Evolutionary conservation across 768 basidiomycete genomes (phyloP).

Genomic region (Amanita polypyramis): DNA sequence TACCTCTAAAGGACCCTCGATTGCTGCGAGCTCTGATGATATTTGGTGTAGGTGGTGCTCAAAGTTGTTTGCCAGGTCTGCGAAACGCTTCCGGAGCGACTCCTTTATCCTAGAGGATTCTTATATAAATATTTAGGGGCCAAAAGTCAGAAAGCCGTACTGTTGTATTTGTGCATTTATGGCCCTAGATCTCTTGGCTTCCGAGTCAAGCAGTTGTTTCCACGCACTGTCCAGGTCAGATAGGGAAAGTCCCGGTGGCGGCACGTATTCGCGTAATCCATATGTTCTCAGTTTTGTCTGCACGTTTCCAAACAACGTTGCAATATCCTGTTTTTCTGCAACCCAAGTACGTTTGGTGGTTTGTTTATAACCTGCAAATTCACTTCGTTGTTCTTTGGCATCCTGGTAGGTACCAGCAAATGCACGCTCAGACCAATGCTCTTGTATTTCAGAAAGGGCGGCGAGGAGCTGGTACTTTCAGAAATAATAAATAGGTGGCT

Average conservation of each 20-base stretch:
- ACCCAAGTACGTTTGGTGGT: slow-evolving; percentile 84
- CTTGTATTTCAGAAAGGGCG: slow-evolving; percentile 56
- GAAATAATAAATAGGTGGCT: slow-evolving; percentile 4
- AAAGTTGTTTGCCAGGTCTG: slow-evolving; percentile 67
- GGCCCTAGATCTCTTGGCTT: slow-evolving; percentile 64
- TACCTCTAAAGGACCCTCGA: slow-evolving; percentile 74
- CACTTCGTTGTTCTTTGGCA: slow-evolving; percentile 65
- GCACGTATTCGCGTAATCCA: slow-evolving; percentile 73
- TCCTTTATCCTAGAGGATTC: slow-evolving; percentile 67
- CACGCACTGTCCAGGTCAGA: slow-evolving; percentile 72
- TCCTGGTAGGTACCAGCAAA: slow-evolving; percentile 73
- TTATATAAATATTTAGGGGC: neutral
- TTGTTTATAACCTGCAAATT: slow-evolving; percentile 74
- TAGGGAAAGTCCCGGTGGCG: slow-evolving; percentile 58
- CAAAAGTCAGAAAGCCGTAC: slow-evolving; percentile 32
- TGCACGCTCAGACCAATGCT: slow-evolving; percentile 53
- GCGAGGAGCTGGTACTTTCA: slow-evolving; percentile 41
- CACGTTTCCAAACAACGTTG: slow-evolving; percentile 83
- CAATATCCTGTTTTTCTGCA: slow-evolving; percentile 79
- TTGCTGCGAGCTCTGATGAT: slow-evolving; percentile 59
- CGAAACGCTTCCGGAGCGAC: slow-evolving; percentile 64
- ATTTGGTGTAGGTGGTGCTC: slow-evolving; percentile 56
- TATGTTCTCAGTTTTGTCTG: slow-evolving; percentile 93
- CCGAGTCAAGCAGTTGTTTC: slow-evolving; percentile 60
- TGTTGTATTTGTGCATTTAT: slow-evolving; percentile 88